Base-by-base conservation (phyloP, 202 grass and related monocot species). In the Brachypodium distachyon region DNA sequence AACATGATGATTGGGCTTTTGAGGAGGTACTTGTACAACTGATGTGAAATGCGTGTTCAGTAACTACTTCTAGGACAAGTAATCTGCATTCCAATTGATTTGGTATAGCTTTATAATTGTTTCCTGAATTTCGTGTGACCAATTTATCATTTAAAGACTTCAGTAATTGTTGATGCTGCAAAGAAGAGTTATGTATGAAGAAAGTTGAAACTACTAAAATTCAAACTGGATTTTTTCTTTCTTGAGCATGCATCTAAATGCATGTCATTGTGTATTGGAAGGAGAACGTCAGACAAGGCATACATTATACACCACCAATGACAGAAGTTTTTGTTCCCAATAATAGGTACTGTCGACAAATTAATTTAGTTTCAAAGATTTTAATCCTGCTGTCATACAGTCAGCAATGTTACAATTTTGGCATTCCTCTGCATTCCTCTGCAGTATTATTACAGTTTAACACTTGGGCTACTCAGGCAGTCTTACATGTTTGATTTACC, bases 1-100 rank as follows among this genome's bases (percentile, higher is more conserved):
- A 69, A 77, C 67, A 70, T 34, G 91, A 94, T 87, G 82, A 92
- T 73, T 98, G 95, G 95, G 64, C 89, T 67, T 74, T 53, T 54
- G 95, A 98, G 79, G 95, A 98, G 91, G 95, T 98, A 92, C 36
- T 33, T 69, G 37, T 77, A 51, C 61, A 67, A 64, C 63, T 44
- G 23, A 18, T 23, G 44, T 28, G 39, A 44, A 28, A 22, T 27
- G 42, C 41, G n/a, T 17, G 41, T 46, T 67, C 63, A 43, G 6
- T 26, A 26, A 67, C 14, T 67, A 37, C 5, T 67, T 44, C n/a
- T 52, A 44, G 11, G 54, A 38, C 31, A 48, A 65, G 29, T 23
- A 28, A 68, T 72, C 23, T 72, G 4, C 42, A 22, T 34, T 57
- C 62, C 16, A 0, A 29, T 16, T 56, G 40, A 18, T 69, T 65